Evolutionary conservation across 257 asterid genomes (phyloP).

Genomic region (Oldenlandia corymbosa): DNA sequence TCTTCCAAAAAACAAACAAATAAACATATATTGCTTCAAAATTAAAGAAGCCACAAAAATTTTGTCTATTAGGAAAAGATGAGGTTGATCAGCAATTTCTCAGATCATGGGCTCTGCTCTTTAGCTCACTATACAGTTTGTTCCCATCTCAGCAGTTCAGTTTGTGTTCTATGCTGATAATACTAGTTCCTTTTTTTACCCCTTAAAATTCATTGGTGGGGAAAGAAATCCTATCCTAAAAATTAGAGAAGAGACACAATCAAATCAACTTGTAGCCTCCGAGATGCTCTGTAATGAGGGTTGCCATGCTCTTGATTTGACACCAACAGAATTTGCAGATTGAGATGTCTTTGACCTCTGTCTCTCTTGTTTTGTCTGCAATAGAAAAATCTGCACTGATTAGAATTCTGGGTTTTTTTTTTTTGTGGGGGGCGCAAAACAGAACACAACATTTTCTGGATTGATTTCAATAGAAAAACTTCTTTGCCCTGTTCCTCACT

Average conservation of each 20-base stretch:
- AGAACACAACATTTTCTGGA: background rate
- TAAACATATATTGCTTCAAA: conserved; percentile 7
- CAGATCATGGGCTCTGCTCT: background rate
- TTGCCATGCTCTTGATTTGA: conserved; percentile 69
- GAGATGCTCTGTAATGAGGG: conserved; percentile 81
- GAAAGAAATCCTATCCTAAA: conserved; percentile 4
- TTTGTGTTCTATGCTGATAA: conserved; percentile 1
- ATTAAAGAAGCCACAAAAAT: too few relatives aligned
- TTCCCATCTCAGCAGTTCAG: conserved; percentile 2
- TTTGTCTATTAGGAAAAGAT: conserved; percentile 8
- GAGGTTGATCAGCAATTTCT: conserved; percentile 13
- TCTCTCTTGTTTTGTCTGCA: conserved; percentile 62
- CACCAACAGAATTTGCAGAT: conserved; percentile 33
- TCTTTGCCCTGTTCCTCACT: background rate
- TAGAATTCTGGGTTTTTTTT: too few relatives aligned
- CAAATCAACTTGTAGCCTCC: conserved; percentile 62
- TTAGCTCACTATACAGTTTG: conserved; percentile 5
- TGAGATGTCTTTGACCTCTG: conserved; percentile 41
- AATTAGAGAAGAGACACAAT: background rate
- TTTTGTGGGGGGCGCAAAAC: too few relatives aligned
- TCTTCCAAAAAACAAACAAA: conserved; percentile 7
- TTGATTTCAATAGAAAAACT: background rate
- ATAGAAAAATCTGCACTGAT: background rate
- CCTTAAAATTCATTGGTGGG: conserved; percentile 1
- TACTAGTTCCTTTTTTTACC: conserved; percentile 2